Base-by-base conservation (phyloP, 2,329 filamentous ascomycete genomes). In the Reticulascus tulasneorum region DNA sequence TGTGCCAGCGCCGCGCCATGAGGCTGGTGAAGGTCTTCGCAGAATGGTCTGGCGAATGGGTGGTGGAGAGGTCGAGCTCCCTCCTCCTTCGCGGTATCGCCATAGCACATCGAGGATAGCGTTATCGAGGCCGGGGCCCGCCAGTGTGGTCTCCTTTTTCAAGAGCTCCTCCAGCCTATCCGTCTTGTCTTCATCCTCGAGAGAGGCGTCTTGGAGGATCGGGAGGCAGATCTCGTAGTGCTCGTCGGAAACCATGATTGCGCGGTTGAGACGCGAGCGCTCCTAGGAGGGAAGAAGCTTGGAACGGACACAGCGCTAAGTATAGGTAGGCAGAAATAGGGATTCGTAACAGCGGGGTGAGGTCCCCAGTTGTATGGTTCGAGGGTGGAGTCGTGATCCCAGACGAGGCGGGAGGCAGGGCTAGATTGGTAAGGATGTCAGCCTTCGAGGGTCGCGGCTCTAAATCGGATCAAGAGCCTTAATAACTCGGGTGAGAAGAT, bases 181-280 rank as follows among this genome's bases (percentile, higher is more conserved):
- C 31, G 86, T 91, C 71, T 93, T 94, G 56, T 96, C 91, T 64
- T 98, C 93, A 46, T 97, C 93, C 52, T 94, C 87, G 44, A 95
- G 73, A 37, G 75, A 72, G 40, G 79, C 67, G 64, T 96, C 84
- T 67, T 93, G 82, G 47, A 98, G 77, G 56, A 96, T 78, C 34
- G 88, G 86, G 58, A 94, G 79, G 62, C 89, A 95, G 54, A 93
- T 77, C 52, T 96, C 89, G 69, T 94, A 94, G 37, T 91, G 81
- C 51, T 90, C 82, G 71, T 97, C 91, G 52, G 90, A 86, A 45
- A 95, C 82, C 91, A 97, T 96, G 58, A 45, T 75, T 54, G 63
- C 51, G 53, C 28, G 46, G 33, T 42, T 40, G 22, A 15, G 33
- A 37, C 16, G 24, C 24, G 33, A 41, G 24, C 27, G 25, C 31